A percentile compares a stretch with the other conserved stretches of the same genome.
Evolutionary conservation across 2,329 filamentous ascomycete genomes (phyloP).

Genomic region (Cladosporium sp.): DNA sequence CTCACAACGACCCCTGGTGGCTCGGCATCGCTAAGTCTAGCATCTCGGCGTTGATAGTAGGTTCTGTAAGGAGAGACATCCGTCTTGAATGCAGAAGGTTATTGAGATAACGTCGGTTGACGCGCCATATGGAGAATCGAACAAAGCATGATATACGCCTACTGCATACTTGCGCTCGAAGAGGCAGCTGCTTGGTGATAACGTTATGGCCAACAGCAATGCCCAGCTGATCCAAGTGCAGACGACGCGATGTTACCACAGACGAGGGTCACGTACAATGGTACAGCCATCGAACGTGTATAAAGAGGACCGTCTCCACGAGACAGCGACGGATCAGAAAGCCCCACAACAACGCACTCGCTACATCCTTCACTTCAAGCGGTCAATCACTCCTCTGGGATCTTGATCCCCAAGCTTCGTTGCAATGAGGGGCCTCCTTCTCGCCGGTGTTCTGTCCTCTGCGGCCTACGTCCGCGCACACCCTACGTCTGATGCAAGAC

Average conservation of each 20-base stretch:
- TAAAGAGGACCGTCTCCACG: not conserved
- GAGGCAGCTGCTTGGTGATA: slow-evolving; percentile 8
- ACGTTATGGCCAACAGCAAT: slow-evolving; percentile 1
- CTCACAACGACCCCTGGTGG: not conserved
- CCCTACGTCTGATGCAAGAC: slow-evolving; percentile 5
- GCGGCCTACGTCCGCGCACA: slow-evolving; percentile 5
- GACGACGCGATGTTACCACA: slow-evolving; percentile 3
- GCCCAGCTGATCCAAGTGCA: slow-evolving; percentile 1
- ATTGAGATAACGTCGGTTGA: slow-evolving; percentile 9
- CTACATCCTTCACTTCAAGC: not conserved
- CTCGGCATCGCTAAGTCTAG: slow-evolving; percentile 2
- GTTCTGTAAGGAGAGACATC: not conserved
- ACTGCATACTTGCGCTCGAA: not conserved
- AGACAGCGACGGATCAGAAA: not conserved
- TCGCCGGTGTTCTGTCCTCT: slow-evolving; percentile 8
- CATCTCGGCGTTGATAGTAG: slow-evolving; percentile 5
- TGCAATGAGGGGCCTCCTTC: slow-evolving; percentile 8
- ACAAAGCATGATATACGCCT: slow-evolving; percentile 4
- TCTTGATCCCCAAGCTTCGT: not conserved
- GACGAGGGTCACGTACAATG: not conserved
- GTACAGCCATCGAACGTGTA: not conserved
- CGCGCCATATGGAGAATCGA: slow-evolving; percentile 4
- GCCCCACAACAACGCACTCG: not conserved
- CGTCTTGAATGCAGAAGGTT: slow-evolving; percentile 8
- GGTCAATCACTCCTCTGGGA: slow-evolving; percentile 1